phyloP scores from a whole-genome alignment of 768 basidiomycete genomes.

The Fistulinella prunicolor region DNA sequence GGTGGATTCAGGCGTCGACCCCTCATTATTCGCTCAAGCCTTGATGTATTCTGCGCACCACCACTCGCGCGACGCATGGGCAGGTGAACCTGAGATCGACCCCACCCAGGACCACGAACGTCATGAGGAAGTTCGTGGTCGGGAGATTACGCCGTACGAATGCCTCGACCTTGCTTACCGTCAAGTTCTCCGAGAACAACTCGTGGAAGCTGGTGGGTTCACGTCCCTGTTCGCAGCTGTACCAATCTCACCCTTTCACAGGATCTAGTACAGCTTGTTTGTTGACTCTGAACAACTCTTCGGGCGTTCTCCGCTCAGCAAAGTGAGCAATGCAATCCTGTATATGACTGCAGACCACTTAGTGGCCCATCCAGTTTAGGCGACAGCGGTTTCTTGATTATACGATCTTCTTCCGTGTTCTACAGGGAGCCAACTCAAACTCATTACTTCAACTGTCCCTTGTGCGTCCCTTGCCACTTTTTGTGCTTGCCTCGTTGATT shows the following conservation, averaged over 20 bases:
- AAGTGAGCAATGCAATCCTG: constrained; percentile 48
- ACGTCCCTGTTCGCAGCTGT: constrained; percentile 18
- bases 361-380: constrained; percentile 49
- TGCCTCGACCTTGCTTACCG: constrained; percentile 72
- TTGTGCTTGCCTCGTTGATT: neutral
- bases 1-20: constrained; percentile 80
- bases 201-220: constrained; percentile 47
- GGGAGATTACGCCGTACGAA: constrained; percentile 64
- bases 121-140: constrained; percentile 61
- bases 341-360: constrained; percentile 2
- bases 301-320: constrained; percentile 70
- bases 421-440: constrained; percentile 39
- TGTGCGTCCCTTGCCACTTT: constrained; percentile 19
- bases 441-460: constrained; percentile 34
- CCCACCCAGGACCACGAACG: constrained; percentile 72
- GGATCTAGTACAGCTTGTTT: constrained; percentile 86
- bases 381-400: constrained; percentile 75
- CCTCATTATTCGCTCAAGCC: constrained; percentile 86
- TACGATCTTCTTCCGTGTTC: constrained; percentile 63
- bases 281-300: constrained; percentile 69
- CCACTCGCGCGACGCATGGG: constrained; percentile 71
- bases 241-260: constrained; percentile 26
- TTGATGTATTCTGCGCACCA: constrained; percentile 85
- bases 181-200: constrained; percentile 64
- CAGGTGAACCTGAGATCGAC: constrained; percentile 80